These are phyloP conservation scores for Oryza nivara DNA, from an alignment of 176 grass and related monocot genomes.

Conservation along the genomic window DNA sequence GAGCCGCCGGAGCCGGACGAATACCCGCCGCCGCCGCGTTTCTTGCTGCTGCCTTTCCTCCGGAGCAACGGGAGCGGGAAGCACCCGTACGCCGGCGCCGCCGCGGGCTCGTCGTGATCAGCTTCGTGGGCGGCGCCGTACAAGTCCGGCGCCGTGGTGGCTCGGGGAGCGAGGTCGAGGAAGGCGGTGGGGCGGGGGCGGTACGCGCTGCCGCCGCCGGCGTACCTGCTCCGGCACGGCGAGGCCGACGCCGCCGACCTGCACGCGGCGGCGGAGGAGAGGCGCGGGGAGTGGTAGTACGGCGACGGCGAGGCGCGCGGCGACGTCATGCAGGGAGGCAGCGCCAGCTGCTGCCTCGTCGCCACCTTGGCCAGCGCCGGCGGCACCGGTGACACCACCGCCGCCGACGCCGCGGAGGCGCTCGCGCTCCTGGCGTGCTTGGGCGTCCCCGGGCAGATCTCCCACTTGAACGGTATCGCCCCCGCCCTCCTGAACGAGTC, in stretches of 20 bases:
- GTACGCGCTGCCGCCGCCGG: neutral
- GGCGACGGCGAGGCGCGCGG: constrained; percentile 39
- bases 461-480: constrained; percentile 85
- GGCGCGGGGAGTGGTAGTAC: constrained; percentile 41
- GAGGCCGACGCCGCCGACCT: constrained; percentile 49
- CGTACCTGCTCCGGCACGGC: constrained; percentile 33
- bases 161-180: constrained; percentile 40
- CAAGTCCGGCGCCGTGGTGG: too few species aligned
- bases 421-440: constrained; percentile 54
- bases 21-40: neutral
- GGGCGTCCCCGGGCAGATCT: constrained; percentile 72
- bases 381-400: neutral
- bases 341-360: constrained; percentile 59
- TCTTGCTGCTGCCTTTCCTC: constrained; percentile 41
- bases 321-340: constrained; percentile 57
- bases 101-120: neutral
- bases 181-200: constrained; percentile 34
- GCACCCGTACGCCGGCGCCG: constrained; percentile 33
- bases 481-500: constrained; percentile 77
- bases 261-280: constrained; percentile 22
- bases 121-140: neutral
- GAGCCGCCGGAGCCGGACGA: constrained; percentile 8
- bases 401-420: neutral
- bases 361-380: constrained; percentile 4
- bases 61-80: constrained; percentile 50